phyloP scores from a whole-genome alignment of 768 basidiomycete species.

The Suillus alpinus region DNA sequence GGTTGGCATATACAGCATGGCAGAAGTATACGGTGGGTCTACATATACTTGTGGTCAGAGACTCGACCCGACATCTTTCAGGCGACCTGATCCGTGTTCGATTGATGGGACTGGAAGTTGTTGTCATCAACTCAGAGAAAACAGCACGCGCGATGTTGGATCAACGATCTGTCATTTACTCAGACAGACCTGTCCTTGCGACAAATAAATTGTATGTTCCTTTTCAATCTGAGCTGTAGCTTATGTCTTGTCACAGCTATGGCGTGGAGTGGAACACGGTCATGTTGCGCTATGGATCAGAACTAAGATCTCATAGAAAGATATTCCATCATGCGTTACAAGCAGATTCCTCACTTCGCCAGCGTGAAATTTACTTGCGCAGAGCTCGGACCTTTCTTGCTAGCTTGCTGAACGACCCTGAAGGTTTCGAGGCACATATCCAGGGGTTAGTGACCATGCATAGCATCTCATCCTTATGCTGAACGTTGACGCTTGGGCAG shows the following conservation, averaged over 20 bases:
- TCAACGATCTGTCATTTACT: conserved; percentile 7
- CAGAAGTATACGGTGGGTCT: conserved; percentile 27
- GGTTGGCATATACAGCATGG: conserved; percentile 33
- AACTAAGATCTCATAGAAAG: conserved; percentile 16
- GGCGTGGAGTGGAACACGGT: conserved; percentile 22
- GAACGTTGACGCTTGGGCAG: conserved; percentile 5
- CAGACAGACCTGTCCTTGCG: conserved; percentile 1
- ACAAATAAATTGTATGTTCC: background rate
- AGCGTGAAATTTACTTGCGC: conserved; percentile 12
- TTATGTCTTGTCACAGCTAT: conserved; percentile 14
- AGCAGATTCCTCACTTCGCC: conserved; percentile 8
- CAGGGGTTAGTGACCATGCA: conserved; percentile 12
- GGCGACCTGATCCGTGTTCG: background rate
- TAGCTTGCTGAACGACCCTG: conserved; percentile 14
- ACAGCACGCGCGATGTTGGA: background rate
- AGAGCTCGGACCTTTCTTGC: conserved; percentile 8
- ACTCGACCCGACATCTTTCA: background rate
- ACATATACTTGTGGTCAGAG: too few species aligned
- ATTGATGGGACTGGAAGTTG: background rate
- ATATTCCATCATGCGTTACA: conserved; percentile 15
- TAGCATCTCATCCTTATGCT: background rate
- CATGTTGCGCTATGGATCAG: conserved; percentile 17
- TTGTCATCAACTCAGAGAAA: conserved; percentile 8
- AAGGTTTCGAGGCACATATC: conserved; percentile 12
- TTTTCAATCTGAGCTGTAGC: background rate